phyloP scores from a whole-genome alignment of 2,329 filamentous ascomycete species.

The Talaromyces marneffei region DNA sequence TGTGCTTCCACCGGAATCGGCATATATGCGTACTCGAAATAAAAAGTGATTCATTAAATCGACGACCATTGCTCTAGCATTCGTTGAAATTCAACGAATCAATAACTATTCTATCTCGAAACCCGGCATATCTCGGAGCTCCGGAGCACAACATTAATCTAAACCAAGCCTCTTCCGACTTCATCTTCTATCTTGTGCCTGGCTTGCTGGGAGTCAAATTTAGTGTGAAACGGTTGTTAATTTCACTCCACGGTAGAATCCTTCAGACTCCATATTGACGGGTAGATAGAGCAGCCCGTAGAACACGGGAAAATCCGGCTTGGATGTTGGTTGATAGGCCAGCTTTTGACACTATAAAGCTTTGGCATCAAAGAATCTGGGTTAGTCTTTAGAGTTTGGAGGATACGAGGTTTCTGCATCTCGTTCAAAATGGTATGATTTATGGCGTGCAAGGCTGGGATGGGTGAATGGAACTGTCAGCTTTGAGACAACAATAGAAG shows the following conservation, averaged over 20 bases:
- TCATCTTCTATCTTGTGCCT: neutral
- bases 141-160: neutral
- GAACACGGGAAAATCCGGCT: constrained; percentile 3
- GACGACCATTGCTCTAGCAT: neutral
- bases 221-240: neutral
- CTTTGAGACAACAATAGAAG: neutral
- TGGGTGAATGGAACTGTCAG: neutral
- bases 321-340: constrained; percentile 8
- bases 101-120: neutral
- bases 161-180: neutral
- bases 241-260: neutral
- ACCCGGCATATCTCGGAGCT: neutral
- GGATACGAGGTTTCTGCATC: neutral
- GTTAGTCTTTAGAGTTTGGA: neutral
- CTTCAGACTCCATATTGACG: neutral
- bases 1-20: neutral
- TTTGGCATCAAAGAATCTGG: neutral
- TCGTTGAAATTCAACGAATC: neutral
- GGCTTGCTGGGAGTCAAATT: neutral
- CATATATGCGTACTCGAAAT: neutral
- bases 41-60: neutral
- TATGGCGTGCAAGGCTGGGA: neutral
- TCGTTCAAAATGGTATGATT: neutral
- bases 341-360: neutral
- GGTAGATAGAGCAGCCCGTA: neutral